These are phyloP conservation scores for Rutstroemia sp. DNA, from an alignment of 2,329 filamentous ascomycete species.

Conservation along the genomic window DNA sequence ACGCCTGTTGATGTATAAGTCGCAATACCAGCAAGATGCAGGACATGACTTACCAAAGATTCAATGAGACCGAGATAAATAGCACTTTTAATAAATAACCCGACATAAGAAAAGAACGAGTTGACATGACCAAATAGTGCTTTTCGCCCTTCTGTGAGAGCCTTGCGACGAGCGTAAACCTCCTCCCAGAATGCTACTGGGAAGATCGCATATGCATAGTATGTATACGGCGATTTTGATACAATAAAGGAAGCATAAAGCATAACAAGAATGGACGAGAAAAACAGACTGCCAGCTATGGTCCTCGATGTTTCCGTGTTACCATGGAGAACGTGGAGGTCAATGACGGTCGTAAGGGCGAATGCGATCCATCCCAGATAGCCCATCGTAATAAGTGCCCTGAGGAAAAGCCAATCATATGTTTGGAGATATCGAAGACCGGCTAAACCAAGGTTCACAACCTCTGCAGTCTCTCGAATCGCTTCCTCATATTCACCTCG, in stretches of 20 bases:
- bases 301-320: conserved; percentile 57
- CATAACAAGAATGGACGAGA: conserved; percentile 66
- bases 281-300: conserved; percentile 51
- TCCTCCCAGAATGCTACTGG: conserved; percentile 96
- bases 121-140: conserved; percentile 63
- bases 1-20: conserved; percentile 47
- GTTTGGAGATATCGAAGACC: conserved; percentile 92
- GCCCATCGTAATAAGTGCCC: conserved; percentile 79
- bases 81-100: conserved; percentile 55
- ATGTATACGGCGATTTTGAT: conserved; percentile 72
- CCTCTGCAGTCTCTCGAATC: conserved; percentile 66
- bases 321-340: conserved; percentile 76
- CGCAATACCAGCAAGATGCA: neutral
- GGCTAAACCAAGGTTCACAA: conserved; percentile 71
- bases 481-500: conserved; percentile 63
- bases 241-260: conserved; percentile 74
- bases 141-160: conserved; percentile 57
- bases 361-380: conserved; percentile 96
- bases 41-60: conserved; percentile 53
- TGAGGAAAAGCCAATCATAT: conserved; percentile 95
- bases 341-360: conserved; percentile 79
- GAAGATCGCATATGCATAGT: conserved; percentile 89
- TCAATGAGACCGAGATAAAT: conserved; percentile 70
- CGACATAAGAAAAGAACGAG: conserved; percentile 47
- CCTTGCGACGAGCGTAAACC: conserved; percentile 69